Conservation (phyloP, 2,329 filamentous ascomycete genomes). For the Emmonsia crescens region DNA sequence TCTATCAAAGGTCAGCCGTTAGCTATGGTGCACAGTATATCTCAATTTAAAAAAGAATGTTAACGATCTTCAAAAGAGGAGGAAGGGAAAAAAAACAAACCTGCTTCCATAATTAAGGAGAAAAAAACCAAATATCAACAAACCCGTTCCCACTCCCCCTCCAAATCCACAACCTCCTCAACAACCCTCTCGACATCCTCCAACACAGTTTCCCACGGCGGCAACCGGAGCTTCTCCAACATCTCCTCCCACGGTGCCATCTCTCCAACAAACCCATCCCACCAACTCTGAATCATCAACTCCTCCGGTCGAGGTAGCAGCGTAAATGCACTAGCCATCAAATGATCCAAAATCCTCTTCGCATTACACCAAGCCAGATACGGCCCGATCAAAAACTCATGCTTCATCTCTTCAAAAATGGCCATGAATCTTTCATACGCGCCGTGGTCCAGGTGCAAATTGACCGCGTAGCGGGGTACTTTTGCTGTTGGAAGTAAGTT, state of each 20-base stretch:
- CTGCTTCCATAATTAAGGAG: no score
- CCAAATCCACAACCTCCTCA: slow-evolving; percentile 20
- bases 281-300: slow-evolving; percentile 19
- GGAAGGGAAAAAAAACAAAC: background rate
- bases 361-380: slow-evolving; percentile 13
- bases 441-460: slow-evolving; percentile 15
- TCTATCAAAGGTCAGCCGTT: background rate
- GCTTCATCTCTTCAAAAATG: slow-evolving; percentile 4
- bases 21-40: background rate
- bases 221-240: slow-evolving; percentile 15
- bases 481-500: slow-evolving; percentile 12
- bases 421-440: slow-evolving; percentile 14
- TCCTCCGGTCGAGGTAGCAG: slow-evolving; percentile 5
- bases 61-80: background rate
- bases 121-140: background rate
- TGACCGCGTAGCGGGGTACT: slow-evolving; percentile 17
- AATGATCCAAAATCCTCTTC: background rate
- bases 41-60: background rate
- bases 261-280: slow-evolving; percentile 15
- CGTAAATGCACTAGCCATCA: background rate
- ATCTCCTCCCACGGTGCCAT: slow-evolving; percentile 21
- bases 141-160: slow-evolving; percentile 7
- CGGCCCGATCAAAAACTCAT: slow-evolving; percentile 8
- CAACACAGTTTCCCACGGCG: slow-evolving; percentile 19
- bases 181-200: slow-evolving; percentile 18